Percentiles rank a stretch among this genome's conserved stretches.
Conservation (phyloP, 768 basidiomycete species). For the Pulveroboletus sp. region DNA sequence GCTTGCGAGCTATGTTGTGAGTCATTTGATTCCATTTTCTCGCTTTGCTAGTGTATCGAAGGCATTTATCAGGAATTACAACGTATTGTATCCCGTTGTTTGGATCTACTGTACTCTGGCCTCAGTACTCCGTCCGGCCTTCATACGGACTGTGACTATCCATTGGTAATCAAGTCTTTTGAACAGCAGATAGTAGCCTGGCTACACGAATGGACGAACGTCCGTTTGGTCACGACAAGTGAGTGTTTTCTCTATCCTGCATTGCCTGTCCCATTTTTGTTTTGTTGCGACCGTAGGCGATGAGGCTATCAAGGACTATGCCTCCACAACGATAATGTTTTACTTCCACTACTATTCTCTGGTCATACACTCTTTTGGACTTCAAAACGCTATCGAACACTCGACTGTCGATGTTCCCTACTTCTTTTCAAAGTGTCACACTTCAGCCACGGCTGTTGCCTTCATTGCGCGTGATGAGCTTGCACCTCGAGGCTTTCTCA, state of each 20-base stretch:
- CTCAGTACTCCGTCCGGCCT: constrained; percentile 78
- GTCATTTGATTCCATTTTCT: constrained; percentile 19
- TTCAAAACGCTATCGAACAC: constrained; percentile 91
- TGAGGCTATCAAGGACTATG: constrained; percentile 25
- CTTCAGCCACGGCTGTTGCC: constrained; percentile 65
- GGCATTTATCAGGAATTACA: constrained; percentile 62
- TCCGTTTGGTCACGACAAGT: constrained; percentile 17
- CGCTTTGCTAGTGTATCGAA: not conserved
- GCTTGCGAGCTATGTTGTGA: constrained; percentile 72
- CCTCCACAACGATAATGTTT: constrained; percentile 46
- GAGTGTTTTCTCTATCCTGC: constrained; percentile 1
- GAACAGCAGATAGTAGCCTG: constrained; percentile 69
- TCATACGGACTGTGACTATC: constrained; percentile 79
- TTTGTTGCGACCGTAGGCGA: constrained; percentile 18
- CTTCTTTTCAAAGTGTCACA: constrained; percentile 78
- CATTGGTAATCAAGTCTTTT: constrained; percentile 77
- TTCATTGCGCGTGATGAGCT: constrained; percentile 73
- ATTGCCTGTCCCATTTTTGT: constrained; percentile 1
- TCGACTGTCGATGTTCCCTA: constrained; percentile 68
- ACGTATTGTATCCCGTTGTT: constrained; percentile 79
- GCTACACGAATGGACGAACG: constrained; percentile 48
- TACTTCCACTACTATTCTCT: constrained; percentile 84
- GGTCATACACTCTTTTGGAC: constrained; percentile 91
- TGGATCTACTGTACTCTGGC: constrained; percentile 87
- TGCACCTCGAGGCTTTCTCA: constrained; percentile 70